phyloP scores from a whole-genome alignment of 148 eudicot species.

The Rhododendron kiyosumense region DNA sequence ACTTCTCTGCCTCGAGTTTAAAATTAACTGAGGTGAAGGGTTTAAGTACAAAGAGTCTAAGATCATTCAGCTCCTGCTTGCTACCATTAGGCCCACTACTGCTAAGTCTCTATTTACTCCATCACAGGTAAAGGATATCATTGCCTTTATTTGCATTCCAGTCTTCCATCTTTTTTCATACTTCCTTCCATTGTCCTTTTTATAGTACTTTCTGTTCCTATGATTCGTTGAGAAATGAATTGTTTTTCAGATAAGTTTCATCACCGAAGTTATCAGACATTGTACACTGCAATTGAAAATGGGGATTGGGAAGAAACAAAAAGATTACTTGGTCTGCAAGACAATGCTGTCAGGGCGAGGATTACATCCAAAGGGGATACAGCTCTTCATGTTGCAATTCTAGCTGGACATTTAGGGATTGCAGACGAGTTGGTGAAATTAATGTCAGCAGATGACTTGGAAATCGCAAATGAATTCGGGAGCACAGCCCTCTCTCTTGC shows the following conservation, averaged over 20 bases:
- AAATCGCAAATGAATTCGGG: neutral
- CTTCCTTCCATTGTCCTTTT: too few relatives aligned
- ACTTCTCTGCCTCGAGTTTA: neutral
- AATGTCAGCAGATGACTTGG: neutral
- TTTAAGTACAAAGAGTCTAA: too few relatives aligned
- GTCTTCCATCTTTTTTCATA: too few relatives aligned
- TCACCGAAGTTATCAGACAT: neutral
- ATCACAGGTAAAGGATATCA: too few relatives aligned
- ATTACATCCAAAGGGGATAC: neutral
- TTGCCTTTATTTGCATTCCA: too few relatives aligned
- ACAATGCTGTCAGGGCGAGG: neutral
- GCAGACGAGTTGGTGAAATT: neutral
- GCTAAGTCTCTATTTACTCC: too few relatives aligned
- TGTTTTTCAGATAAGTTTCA: neutral
- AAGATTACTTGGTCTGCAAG: neutral
- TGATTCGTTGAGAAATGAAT: too few relatives aligned
- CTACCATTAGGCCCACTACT: too few relatives aligned
- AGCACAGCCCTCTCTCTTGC: slow-evolving; percentile 6
- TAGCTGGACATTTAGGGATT: neutral
- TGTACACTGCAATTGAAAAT: neutral
- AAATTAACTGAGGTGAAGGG: too few relatives aligned
- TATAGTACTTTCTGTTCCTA: too few relatives aligned
- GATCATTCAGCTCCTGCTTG: too few relatives aligned
- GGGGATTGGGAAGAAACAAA: neutral
- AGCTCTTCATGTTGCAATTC: neutral